Evolutionary conservation across 139 green algal species (phyloP).

Genomic region (Yamagishiella unicocca): DNA sequence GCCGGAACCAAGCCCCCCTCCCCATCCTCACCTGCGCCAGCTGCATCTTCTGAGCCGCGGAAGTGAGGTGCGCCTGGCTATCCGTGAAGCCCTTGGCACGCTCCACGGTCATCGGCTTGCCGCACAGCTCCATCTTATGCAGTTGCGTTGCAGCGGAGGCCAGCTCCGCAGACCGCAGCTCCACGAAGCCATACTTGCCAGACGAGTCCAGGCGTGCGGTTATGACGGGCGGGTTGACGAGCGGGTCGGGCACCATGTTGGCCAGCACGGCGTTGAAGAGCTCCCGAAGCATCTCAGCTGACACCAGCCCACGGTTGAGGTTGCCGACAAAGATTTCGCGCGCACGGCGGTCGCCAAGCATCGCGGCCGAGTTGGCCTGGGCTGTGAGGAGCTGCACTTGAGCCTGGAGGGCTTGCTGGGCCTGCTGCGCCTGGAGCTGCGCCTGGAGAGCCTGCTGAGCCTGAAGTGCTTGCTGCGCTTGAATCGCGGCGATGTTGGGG

Average conservation of each 20-base stretch:
- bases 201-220: constrained; percentile 71
- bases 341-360: constrained; percentile 51
- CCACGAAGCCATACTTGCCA: constrained; percentile 79
- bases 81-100: constrained; percentile 86
- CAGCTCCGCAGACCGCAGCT: constrained; percentile 84
- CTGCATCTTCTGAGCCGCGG: constrained; percentile 40
- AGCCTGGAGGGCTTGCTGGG: constrained; percentile 18
- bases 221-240: constrained; percentile 79
- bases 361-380: constrained; percentile 37
- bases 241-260: constrained; percentile 73
- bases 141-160: constrained; percentile 79
- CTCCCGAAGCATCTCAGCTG: constrained; percentile 79
- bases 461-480: constrained; percentile 43
- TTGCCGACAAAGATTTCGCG: constrained; percentile 92
- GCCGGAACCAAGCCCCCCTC: too few relatives aligned
- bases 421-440: constrained; percentile 46
- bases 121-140: constrained; percentile 89
- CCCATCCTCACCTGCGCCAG: constrained; percentile 4
- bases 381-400: constrained; percentile 46
- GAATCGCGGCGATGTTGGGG: constrained; percentile 3
- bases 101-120: constrained; percentile 85
- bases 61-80: constrained; percentile 15
- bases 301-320: constrained; percentile 82
- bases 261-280: constrained; percentile 86
- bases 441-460: constrained; percentile 35